Conservation (phyloP, 805 yeast genomes). For the Hanseniaspora singularis region DNA sequence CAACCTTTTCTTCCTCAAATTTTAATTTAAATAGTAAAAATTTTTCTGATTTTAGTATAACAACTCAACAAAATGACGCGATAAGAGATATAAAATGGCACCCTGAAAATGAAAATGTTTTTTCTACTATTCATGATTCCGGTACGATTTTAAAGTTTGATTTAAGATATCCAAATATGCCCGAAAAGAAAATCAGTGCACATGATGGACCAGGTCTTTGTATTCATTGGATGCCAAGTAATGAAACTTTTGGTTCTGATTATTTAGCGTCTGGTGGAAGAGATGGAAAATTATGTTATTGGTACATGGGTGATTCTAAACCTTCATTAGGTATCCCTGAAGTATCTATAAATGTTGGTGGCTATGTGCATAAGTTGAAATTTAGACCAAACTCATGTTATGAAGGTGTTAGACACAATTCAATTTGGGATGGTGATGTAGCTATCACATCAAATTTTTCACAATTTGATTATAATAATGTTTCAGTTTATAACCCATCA, state of each 20-base stretch:
- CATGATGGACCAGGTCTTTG: conserved; percentile 87
- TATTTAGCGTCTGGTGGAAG: conserved; percentile 86
- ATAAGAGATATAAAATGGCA: conserved; percentile 45
- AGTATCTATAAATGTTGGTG: conserved; percentile 57
- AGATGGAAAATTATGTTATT: conserved; percentile 42
- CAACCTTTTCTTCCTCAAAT: conserved; percentile 31
- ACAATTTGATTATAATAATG: conserved; percentile 49
- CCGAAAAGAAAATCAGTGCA: conserved; percentile 68
- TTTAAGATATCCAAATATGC: conserved; percentile 48
- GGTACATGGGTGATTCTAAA: conserved; percentile 27
- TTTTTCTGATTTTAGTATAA: conserved; percentile 25
- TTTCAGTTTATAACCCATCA: conserved; percentile 56
- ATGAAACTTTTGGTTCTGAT: conserved; percentile 30
- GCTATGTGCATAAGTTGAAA: conserved; percentile 53
- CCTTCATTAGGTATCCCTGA: conserved; percentile 40
- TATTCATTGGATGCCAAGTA: conserved; percentile 74
- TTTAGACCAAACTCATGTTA: too few species aligned
- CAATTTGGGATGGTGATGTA: conserved; percentile 30
- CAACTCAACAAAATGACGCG: conserved; percentile 55
- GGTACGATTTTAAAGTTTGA: conserved; percentile 86
- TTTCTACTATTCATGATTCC: conserved; percentile 76
- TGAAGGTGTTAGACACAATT: too few species aligned
- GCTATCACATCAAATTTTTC: conserved; percentile 50
- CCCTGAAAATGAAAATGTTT: conserved; percentile 35
- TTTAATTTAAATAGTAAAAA: conserved; percentile 20